Evolutionary conservation across 306 rosid species (phyloP).

Genomic region (Dalbergia cochinchinensis): DNA sequence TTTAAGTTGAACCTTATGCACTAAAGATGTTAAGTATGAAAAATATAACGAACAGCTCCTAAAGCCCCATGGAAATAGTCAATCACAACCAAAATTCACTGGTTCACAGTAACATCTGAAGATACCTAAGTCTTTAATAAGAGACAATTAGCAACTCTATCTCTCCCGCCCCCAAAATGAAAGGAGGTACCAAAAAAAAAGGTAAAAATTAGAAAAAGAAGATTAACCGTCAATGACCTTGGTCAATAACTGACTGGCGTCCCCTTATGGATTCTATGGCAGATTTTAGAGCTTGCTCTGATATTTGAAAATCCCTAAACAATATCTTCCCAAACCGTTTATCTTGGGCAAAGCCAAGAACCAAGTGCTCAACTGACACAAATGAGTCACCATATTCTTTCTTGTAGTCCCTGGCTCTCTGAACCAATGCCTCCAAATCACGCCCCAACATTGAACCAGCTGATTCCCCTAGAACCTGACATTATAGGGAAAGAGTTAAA

Average conservation of each 20-base stretch:
- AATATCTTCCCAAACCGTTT: conserved; percentile 86
- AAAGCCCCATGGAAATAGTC: conserved; percentile 23
- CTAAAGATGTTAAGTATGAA: conserved; percentile 33
- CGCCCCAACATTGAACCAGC: conserved; percentile 93
- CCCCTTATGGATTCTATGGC: conserved; percentile 92
- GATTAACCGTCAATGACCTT: conserved; percentile 64
- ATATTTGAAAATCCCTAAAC: conserved; percentile 83
- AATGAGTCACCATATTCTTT: conserved; percentile 94
- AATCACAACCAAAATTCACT: conserved; percentile 11
- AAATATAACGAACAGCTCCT: conserved; percentile 4
- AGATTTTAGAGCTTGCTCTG: conserved; percentile 73
- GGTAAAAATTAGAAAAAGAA: background rate
- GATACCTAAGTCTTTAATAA: conserved; percentile 16
- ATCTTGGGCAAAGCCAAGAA: conserved; percentile 88
- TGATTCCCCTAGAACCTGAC: conserved; percentile 85
- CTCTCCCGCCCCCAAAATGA: background rate
- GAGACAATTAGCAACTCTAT: conserved; percentile 5
- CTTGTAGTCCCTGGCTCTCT: conserved; percentile 88
- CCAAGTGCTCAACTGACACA: conserved; percentile 96
- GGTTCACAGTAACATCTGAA: background rate
- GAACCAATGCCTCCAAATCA: conserved; percentile 92
- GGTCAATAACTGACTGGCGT: conserved; percentile 93
- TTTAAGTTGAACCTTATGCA: conserved; percentile 18
- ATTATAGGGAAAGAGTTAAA: conserved; percentile 36
- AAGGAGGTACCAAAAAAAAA: background rate